Conservation (phyloP, 2,329 filamentous ascomycete genomes). For the Metarhizium rileyi region DNA sequence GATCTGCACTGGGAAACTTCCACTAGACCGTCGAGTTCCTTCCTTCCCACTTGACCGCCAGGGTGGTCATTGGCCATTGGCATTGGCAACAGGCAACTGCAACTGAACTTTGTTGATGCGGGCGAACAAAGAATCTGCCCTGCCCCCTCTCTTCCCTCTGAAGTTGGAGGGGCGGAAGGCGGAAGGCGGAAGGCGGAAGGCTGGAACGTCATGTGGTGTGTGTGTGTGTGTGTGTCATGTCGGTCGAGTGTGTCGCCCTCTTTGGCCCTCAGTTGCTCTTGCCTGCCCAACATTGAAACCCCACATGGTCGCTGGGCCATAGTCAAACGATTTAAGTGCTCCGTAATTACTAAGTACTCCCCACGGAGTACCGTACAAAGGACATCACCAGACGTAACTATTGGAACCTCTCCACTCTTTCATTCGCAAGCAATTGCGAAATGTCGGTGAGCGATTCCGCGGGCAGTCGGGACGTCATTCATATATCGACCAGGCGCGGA, state of each 20-base stretch:
- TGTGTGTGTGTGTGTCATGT: no score
- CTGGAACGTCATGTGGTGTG: not conserved
- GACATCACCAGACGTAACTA: no score
- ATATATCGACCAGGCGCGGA: no score
- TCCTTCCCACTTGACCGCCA: no score
- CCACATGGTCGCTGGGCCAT: conserved; percentile 3
- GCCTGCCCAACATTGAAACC: no score
- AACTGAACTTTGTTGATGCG: no score
- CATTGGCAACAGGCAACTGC: no score
- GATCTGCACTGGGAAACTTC: not conserved
- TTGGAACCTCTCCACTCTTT: conserved; percentile 2
- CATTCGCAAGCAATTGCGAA: conserved; percentile 3
- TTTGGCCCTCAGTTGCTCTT: no score
- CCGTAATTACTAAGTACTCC: no score
- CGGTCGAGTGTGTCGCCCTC: no score
- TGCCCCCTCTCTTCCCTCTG: not conserved
- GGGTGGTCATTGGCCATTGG: no score
- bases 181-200: not conserved
- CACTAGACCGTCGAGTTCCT: not conserved
- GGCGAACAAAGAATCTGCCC: not conserved
- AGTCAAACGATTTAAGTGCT: conserved; percentile 1
- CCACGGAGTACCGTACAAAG: no score
- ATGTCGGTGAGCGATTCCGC: conserved; percentile 7
- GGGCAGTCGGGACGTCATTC: not conserved
- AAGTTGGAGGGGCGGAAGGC: not conserved